Conservation (phyloP, 768 basidiomycete species). For the Naematelia aurantialba region DNA sequence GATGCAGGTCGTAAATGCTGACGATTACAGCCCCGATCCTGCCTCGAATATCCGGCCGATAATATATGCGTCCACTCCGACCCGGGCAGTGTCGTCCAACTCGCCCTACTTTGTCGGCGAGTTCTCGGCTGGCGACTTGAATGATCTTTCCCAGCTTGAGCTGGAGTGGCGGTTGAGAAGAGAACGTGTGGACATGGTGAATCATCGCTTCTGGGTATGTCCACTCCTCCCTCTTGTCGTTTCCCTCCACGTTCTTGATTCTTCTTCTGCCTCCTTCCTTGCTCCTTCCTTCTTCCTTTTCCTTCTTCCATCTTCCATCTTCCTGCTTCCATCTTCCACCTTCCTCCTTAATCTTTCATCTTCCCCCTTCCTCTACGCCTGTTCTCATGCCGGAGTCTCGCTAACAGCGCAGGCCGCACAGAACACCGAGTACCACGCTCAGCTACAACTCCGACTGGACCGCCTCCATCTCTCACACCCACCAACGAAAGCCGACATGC, state of each 20-base stretch:
- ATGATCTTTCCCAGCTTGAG: constrained; percentile 29
- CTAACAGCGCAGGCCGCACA: constrained; percentile 24
- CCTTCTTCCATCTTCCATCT: neutral
- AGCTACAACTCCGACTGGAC: constrained; percentile 32
- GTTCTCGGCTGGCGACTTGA: constrained; percentile 12
- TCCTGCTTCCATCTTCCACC: neutral
- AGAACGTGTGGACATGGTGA: constrained; percentile 41
- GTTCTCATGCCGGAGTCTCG: neutral
- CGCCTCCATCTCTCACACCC: constrained; percentile 19
- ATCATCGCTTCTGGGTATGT: constrained; percentile 46
- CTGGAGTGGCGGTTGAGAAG: constrained; percentile 40
- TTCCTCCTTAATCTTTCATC: constrained; percentile 1
- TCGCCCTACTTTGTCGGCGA: constrained; percentile 27
- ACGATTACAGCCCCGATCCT: constrained; percentile 35
- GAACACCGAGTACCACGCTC: constrained; percentile 35
- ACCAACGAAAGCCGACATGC: constrained; percentile 27
- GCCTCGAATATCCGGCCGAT: constrained; percentile 45
- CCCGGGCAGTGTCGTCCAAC: constrained; percentile 14
- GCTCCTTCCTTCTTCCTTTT: neutral
- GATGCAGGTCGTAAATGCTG: constrained; percentile 4
- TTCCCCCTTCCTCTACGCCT: neutral
- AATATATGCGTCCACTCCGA: constrained; percentile 35
- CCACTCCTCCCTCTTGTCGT: neutral
- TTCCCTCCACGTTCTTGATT: neutral
- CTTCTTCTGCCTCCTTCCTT: neutral